Base-by-base conservation (phyloP, 176 grass and related monocot genomes). In the Tuctoria greenei region DNA sequence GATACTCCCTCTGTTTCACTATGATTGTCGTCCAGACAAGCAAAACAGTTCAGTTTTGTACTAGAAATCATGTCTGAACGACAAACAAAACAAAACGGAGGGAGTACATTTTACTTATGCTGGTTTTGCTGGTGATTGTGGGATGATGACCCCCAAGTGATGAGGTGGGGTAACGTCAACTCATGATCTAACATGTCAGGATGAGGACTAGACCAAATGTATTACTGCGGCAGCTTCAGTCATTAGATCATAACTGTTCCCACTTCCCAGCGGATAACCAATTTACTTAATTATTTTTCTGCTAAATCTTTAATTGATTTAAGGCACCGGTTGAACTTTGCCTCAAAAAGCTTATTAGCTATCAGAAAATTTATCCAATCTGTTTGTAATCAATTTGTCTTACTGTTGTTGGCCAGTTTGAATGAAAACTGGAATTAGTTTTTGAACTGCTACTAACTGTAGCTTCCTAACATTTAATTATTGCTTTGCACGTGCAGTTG, bases 401-500 rank as follows among this genome's bases (percentile, higher is more conserved):
- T 37, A 36, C 36, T 55, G n/a, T 69, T 49, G 26, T 73, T 20
- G 18, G n/a, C 7, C 62, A 74, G 35, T 62, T 52, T 74, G 44
- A 79, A 56, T 39, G 44, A 67, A 83, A 16, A 74, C 10, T 21
- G 20, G 3, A 52, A 62, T 70, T 84, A 43, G 55, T 88, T 65
- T 15, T 47, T 23, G 31, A 67, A 8, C 17, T 40, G 38, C 8
- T 50, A 69, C 63, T 45, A 42, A 38, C 10, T 69, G 54, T 67
- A 55, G 44, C 26, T 36, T 79, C 26, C 62, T 57, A 64, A 6
- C 16, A 58, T 28, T 47, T 83, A 83, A 83, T 28, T 54, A 74
- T 62, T 62, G 56, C 45, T 17, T 60, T 86, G 16, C 72, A 84
- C 56, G 18, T 64, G 83, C 83, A 95, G 92, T 76, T 95, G 92